phyloP scores from a whole-genome alignment of 129 eudicot genomes.

The Daucus carota region DNA sequence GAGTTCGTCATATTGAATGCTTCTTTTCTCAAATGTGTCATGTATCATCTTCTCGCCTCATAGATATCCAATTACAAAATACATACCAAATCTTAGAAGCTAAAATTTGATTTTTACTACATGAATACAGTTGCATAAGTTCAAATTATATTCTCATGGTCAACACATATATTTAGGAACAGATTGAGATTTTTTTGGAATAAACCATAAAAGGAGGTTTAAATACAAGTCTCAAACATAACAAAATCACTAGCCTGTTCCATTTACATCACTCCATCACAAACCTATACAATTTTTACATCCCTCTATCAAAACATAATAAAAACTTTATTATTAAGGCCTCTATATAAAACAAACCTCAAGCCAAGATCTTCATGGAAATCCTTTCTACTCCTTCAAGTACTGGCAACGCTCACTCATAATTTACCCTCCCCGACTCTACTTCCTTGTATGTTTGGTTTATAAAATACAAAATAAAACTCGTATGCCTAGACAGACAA shows the following conservation, averaged over 20 bases:
- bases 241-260: constrained; percentile 10
- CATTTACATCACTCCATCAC: constrained; percentile 18
- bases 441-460: neutral
- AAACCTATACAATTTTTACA: constrained; percentile 26
- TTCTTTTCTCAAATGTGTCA: neutral
- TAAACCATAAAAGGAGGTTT: neutral
- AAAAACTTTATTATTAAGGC: constrained; percentile 15
- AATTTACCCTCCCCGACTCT: neutral
- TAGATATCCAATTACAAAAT: no score
- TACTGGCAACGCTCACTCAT: neutral
- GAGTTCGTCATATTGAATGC: no score
- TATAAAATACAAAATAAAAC: constrained; percentile 22
- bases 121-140: no score
- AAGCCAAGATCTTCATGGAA: neutral
- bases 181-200: no score
- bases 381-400: neutral
- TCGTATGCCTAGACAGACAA: constrained; percentile 11
- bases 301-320: neutral
- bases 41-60: no score
- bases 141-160: no score
- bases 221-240: neutral
- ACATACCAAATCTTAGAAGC: no score
- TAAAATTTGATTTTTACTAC: no score
- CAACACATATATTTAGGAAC: no score
- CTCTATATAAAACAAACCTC: constrained; percentile 11